phyloP scores from a whole-genome alignment of 2,329 filamentous ascomycete species.

The Xylaria sp. region DNA sequence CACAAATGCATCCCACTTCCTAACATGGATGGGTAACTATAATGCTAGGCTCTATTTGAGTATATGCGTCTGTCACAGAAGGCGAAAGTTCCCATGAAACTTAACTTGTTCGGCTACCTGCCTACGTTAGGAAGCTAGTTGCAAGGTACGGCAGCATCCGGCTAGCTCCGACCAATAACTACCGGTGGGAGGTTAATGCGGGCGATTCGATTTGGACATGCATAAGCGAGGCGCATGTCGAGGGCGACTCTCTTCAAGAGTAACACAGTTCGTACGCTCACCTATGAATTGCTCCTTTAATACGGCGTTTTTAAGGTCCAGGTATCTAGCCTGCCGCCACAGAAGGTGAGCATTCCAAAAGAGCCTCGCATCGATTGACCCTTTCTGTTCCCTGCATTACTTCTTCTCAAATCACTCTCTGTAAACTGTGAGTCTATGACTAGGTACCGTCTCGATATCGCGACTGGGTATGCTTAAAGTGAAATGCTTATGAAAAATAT shows the following conservation, averaged over 20 bases:
- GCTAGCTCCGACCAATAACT: background rate
- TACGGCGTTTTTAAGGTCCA: background rate
- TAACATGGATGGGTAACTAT: background rate
- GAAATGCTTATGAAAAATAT: background rate
- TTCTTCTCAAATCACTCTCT: slow-evolving; percentile 4
- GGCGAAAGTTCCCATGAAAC: background rate
- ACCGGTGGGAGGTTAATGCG: background rate
- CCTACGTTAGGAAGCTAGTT: slow-evolving; percentile 8
- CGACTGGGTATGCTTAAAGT: background rate
- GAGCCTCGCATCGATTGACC: slow-evolving; percentile 1
- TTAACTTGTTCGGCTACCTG: background rate
- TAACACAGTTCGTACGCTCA: background rate
- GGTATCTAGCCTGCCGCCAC: background rate
- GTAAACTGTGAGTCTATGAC: background rate
- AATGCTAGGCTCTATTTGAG: background rate
- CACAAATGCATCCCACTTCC: background rate
- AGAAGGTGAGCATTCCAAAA: slow-evolving; percentile 14
- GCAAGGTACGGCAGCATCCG: slow-evolving; percentile 15
- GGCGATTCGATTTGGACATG: slow-evolving; percentile 9
- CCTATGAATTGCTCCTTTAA: background rate
- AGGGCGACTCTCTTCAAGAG: background rate
- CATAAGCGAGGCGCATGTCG: slow-evolving; percentile 21
- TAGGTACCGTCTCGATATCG: background rate
- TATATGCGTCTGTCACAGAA: background rate
- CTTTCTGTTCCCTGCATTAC: background rate